phyloP scores from a whole-genome alignment of 1,284 basidiomycete species.

The Takashimella tepidaria region DNA sequence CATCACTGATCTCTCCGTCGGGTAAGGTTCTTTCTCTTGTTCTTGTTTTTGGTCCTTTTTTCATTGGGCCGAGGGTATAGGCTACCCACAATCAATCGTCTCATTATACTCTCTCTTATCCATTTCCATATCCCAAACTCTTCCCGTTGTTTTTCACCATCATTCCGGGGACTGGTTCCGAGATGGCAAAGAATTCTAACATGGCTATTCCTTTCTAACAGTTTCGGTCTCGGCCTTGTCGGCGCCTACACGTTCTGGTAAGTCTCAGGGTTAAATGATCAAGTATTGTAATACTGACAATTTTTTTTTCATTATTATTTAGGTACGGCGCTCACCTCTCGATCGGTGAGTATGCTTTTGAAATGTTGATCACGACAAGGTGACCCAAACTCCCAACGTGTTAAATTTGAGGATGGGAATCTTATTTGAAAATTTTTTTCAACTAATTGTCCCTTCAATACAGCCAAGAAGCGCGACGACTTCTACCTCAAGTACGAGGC shows the following conservation, averaged over 20 bases:
- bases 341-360: slow-evolving; percentile 59
- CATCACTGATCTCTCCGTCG: slow-evolving; percentile 68
- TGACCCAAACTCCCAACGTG: too few species aligned
- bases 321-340: slow-evolving; percentile 79
- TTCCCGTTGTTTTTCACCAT: neutral
- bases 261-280: slow-evolving; percentile 51
- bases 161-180: too few species aligned
- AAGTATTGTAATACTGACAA: slow-evolving; percentile 41
- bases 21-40: slow-evolving; percentile 26
- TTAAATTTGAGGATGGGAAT: too few species aligned
- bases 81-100: too few species aligned
- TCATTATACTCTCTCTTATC: neutral
- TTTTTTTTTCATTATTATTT: too few species aligned
- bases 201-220: slow-evolving; percentile 29
- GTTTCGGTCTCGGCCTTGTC: slow-evolving; percentile 66
- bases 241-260: slow-evolving; percentile 74
- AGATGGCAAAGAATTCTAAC: neutral
- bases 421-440: slow-evolving; percentile 12
- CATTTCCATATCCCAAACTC: neutral
- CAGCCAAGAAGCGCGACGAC: slow-evolving; percentile 73
- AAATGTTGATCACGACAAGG: too few species aligned
- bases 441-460: slow-evolving; percentile 15
- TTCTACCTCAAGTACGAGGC: slow-evolving; percentile 77
- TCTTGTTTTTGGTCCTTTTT: too few species aligned
- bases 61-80: too few species aligned